Base-by-base conservation (phyloP, 176 grass and related monocot genomes). In the Poa annua region DNA sequence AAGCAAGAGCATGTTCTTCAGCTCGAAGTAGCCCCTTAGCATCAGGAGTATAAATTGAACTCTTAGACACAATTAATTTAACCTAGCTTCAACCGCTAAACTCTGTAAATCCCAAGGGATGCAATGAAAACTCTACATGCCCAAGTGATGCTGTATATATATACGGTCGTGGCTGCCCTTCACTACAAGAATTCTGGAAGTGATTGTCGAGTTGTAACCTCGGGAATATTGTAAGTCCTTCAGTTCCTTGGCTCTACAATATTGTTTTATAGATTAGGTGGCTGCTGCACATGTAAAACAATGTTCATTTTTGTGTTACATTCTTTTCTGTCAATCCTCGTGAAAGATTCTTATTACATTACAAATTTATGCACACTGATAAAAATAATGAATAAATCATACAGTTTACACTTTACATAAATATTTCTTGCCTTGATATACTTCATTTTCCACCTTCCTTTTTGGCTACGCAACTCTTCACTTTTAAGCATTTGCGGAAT, bases 1-100 rank as follows among this genome's bases (percentile, higher is more conserved):
- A 87, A 88, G 59, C 85, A 92, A 57, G 89, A 87, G 72, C 83
- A 76, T 25, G 41, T 88, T 86, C 84, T 92, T 83, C 87, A 92
- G 83, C 81, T 99, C 59, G 81, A 99, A 88, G 45, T 81, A 72
- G 75, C 47, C 47, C 91, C 85, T 68, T 96, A 90, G 86, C 33
- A 51, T 48, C 65, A 63, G 54, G 62, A 65, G 20, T 49, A 83
- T 75, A 60, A 25, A 25, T 29, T 79, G 84, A 39, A 61, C 29
- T 79, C 26, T 20, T 66, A 79, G 42, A 80, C 51, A 84, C 83
- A 75, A 84, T 87, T 90, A 76, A 68, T 66, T 80, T 80, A 80
- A 84, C 88, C 8, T 69, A 84, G 68, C 68, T 41, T 80, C 59
- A 67, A 34, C 87, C n/a, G 73, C 67, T 70, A 52, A 85, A 66